These are phyloP conservation scores for Styphnolobium japonicum DNA, from an alignment of 306 rosid species.

Conservation along the genomic window DNA sequence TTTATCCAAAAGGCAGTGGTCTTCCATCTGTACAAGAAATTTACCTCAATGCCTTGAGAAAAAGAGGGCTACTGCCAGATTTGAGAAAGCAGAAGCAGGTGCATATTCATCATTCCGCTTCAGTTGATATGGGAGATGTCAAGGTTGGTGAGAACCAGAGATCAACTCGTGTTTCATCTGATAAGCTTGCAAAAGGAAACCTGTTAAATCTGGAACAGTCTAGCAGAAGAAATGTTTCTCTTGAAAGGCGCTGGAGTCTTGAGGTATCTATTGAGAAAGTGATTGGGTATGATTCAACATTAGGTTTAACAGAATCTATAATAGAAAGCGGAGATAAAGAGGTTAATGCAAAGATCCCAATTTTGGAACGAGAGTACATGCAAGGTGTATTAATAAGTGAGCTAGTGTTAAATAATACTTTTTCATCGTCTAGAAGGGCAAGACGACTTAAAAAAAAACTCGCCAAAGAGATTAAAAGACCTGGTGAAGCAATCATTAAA, in stretches of 20 bases:
- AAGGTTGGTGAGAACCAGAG: conserved; percentile 55
- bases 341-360: conserved; percentile 44
- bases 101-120: conserved; percentile 58
- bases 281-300: conserved; percentile 57
- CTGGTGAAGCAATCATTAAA: conserved; percentile 88
- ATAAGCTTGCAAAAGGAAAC: conserved; percentile 59
- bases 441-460: conserved; percentile 59
- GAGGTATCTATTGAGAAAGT: conserved; percentile 89
- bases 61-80: conserved; percentile 83
- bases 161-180: conserved; percentile 44
- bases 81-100: conserved; percentile 65
- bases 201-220: conserved; percentile 69
- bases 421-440: conserved; percentile 60
- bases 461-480: conserved; percentile 67
- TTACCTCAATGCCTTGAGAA: conserved; percentile 81
- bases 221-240: conserved; percentile 60
- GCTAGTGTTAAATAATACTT: conserved; percentile 61
- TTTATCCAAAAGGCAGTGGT: conserved; percentile 68
- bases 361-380: conserved; percentile 88
- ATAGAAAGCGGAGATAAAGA: conserved; percentile 45
- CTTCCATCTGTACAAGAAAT: conserved; percentile 74
- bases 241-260: conserved; percentile 96
- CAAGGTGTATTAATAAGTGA: conserved; percentile 92
- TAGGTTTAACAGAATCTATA: conserved; percentile 42
- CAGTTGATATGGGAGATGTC: conserved; percentile 53